These are phyloP conservation scores for Nemania sp. DNA, from an alignment of 2,329 filamentous ascomycete species.

Conservation along the genomic window DNA sequence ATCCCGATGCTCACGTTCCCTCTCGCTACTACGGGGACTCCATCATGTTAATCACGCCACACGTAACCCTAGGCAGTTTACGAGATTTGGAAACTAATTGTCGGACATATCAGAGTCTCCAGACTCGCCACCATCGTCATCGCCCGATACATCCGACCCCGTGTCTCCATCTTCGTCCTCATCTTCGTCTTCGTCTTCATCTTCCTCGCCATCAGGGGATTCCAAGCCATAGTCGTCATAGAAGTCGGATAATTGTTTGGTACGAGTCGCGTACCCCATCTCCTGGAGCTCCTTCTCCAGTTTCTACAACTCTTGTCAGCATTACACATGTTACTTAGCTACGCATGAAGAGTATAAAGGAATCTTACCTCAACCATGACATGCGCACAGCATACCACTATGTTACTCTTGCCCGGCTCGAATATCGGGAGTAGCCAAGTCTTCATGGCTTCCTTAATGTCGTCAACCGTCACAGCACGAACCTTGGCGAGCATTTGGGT, in stretches of 20 bases:
- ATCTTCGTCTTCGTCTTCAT: constrained; percentile 30
- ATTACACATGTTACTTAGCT: background rate
- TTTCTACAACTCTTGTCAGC: constrained; percentile 53
- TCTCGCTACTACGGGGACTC: too few relatives aligned
- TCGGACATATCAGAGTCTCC: constrained; percentile 16
- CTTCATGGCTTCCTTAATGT: constrained; percentile 74
- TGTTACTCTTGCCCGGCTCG: constrained; percentile 75
- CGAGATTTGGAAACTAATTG: background rate
- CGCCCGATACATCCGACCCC: constrained; percentile 27
- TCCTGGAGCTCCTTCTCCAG: constrained; percentile 74
- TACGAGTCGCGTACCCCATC: constrained; percentile 77
- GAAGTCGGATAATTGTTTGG: constrained; percentile 76
- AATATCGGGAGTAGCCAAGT: constrained; percentile 82
- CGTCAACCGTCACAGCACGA: constrained; percentile 71
- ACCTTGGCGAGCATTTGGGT: constrained; percentile 77
- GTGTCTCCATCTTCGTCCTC: constrained; percentile 29
- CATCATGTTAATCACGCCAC: too few relatives aligned
- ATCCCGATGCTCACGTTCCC: too few relatives aligned
- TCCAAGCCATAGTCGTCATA: constrained; percentile 88
- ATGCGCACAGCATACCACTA: constrained; percentile 85
- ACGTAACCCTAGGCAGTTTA: too few relatives aligned
- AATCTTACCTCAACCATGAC: constrained; percentile 78
- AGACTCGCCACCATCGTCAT: constrained; percentile 22
- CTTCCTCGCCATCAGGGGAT: constrained; percentile 60
- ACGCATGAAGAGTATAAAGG: background rate